Evolutionary conservation across 2,329 filamentous ascomycete species (phyloP).

Genomic region (Fusarium foetens): DNA sequence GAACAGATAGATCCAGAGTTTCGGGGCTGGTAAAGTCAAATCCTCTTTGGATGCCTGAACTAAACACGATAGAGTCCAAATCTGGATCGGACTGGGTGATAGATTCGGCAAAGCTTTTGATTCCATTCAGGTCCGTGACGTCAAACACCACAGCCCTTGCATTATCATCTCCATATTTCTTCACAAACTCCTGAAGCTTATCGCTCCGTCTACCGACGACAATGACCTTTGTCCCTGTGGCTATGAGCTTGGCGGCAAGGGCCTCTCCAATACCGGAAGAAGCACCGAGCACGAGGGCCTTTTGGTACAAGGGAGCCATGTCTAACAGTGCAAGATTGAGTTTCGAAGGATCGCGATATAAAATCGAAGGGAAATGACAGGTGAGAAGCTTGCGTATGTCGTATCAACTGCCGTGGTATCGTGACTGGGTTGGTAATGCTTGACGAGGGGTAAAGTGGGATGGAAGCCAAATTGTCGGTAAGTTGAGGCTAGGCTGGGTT

Average conservation of each 20-base stretch:
- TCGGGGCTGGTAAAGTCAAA: conserved; percentile 46
- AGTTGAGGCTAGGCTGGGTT: background rate
- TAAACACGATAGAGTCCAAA: conserved; percentile 63
- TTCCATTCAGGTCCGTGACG: conserved; percentile 55
- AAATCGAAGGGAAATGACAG: background rate
- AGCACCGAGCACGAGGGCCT: conserved; percentile 56
- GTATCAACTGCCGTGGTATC: background rate
- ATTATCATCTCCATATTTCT: conserved; percentile 52
- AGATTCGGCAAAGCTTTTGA: conserved; percentile 32
- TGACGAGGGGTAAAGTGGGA: conserved; percentile 10
- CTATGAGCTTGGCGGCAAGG: conserved; percentile 53
- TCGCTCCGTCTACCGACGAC: conserved; percentile 60
- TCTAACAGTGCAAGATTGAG: conserved; percentile 2
- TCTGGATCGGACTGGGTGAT: conserved; percentile 31
- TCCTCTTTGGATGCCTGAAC: conserved; percentile 64
- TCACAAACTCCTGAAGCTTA: conserved; percentile 59
- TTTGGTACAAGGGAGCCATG: conserved; percentile 44
- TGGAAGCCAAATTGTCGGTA: background rate
- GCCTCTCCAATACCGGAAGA: conserved; percentile 46
- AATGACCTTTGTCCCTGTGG: conserved; percentile 56
- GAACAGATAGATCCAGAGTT: conserved; percentile 44
- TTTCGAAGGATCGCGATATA: background rate
- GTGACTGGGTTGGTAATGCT: background rate
- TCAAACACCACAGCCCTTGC: conserved; percentile 55
- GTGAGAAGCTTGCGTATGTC: background rate